These are phyloP conservation scores for Selaginella moellendorffii DNA, from an alignment of 75 land plant genomes.

Conservation along the genomic window DNA sequence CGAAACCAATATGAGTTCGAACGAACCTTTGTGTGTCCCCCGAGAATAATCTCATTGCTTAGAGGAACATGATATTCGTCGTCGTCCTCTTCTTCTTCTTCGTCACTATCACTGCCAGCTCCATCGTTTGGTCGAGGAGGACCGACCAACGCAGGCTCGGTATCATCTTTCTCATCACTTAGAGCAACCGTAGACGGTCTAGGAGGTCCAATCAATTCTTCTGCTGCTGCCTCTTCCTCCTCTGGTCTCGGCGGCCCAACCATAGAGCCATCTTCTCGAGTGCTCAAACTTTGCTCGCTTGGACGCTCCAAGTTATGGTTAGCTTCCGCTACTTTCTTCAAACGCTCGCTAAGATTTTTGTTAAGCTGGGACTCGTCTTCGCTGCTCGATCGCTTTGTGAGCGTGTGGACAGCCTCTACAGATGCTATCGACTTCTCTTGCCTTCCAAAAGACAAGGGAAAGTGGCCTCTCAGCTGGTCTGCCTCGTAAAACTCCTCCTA, in stretches of 20 bases:
- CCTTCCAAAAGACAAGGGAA: constrained; percentile 88
- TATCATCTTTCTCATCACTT: constrained; percentile 11
- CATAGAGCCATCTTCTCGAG: neutral
- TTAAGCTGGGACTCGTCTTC: neutral
- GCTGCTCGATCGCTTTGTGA: constrained; percentile 38
- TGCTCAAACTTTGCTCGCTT: neutral
- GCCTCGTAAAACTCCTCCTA: neutral
- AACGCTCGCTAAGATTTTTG: neutral
- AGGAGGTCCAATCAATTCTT: constrained; percentile 24
- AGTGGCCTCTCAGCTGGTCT: constrained; percentile 37
- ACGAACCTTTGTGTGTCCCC: constrained; percentile 85
- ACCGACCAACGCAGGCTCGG: constrained; percentile 26
- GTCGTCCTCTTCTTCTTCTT: constrained; percentile 20
- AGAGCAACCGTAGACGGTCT: constrained; percentile 12
- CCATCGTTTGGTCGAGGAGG: constrained; percentile 59
- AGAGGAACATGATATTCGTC: constrained; percentile 48
- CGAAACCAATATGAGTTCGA: constrained; percentile 2
- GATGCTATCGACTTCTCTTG: constrained; percentile 36
- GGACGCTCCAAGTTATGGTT: neutral
- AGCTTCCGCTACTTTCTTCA: neutral
- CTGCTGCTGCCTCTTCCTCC: constrained; percentile 11
- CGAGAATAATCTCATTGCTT: constrained; percentile 85
- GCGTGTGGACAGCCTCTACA: constrained; percentile 46
- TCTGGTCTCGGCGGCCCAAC: no score
- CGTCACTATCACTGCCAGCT: constrained; percentile 28